A percentile compares a stretch with the other conserved stretches of the same genome.
Evolutionary conservation across 306 rosid species (phyloP).

Genomic region (Trichosanthes truncata): DNA sequence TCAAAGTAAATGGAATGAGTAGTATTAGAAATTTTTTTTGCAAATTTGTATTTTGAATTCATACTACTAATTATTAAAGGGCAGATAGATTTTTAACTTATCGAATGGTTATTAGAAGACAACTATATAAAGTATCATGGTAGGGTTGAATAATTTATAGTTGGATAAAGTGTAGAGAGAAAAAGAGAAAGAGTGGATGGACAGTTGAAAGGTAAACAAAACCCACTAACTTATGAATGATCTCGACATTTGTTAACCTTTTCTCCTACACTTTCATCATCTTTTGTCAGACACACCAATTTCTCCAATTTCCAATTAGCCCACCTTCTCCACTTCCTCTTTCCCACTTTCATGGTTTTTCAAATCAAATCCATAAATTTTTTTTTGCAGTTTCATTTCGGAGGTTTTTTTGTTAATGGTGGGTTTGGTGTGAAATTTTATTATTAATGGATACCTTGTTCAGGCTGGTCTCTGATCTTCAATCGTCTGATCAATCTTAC

Average conservation of each 20-base stretch:
- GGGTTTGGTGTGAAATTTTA: neutral
- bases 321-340: neutral
- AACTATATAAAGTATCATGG: too few species aligned
- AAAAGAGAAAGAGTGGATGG: neutral
- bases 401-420: slow-evolving; percentile 6
- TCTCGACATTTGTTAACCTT: slow-evolving; percentile 50
- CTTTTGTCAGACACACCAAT: slow-evolving; percentile 46
- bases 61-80: too few species aligned
- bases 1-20: too few species aligned
- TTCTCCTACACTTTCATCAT: slow-evolving; percentile 28
- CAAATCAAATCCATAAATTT: neutral
- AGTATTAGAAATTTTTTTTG: too few species aligned
- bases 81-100: too few species aligned
- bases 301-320: neutral
- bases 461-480: slow-evolving; percentile 50
- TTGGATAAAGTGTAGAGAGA: slow-evolving; percentile 37
- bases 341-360: neutral
- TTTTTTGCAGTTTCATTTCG: slow-evolving; percentile 36
- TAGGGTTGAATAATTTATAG: too few species aligned
- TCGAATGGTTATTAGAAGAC: too few species aligned
- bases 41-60: too few species aligned
- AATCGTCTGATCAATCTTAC: slow-evolving; percentile 56
- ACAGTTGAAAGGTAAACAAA: slow-evolving; percentile 42
- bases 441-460: slow-evolving; percentile 79
- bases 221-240: slow-evolving; percentile 47